A percentile compares a stretch with the other conserved stretches of the same genome.
phyloP scores from a whole-genome alignment of 2,329 filamentous ascomycete species.

The Arthrinium phaeospermum region DNA sequence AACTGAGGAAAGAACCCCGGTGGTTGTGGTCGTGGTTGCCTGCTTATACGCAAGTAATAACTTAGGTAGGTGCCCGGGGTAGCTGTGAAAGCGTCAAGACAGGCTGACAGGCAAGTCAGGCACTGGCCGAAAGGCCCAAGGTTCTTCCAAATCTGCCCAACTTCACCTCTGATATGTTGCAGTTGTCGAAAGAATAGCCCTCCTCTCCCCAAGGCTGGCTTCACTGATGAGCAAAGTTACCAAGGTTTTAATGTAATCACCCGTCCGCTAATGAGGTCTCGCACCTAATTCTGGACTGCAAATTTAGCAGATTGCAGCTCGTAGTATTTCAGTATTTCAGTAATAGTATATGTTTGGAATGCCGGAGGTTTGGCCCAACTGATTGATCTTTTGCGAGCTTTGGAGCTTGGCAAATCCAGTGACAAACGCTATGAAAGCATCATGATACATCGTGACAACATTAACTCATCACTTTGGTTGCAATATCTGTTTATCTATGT shows the following conservation, averaged over 20 bases:
- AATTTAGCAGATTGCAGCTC: not conserved
- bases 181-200: too few species aligned
- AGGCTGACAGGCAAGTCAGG: not conserved
- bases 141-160: not conserved
- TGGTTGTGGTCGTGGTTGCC: not conserved
- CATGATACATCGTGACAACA: not conserved
- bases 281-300: too few species aligned
- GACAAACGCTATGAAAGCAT: not conserved
- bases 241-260: too few species aligned
- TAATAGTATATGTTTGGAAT: not conserved
- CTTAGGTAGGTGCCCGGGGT: too few species aligned
- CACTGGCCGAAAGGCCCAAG: not conserved
- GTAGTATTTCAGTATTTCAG: not conserved
- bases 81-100: not conserved
- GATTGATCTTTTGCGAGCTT: not conserved
- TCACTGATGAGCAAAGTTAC: too few species aligned
- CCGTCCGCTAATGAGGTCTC: too few species aligned
- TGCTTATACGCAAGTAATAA: not conserved
- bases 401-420: not conserved
- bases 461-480: not conserved
- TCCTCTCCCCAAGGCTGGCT: too few species aligned
- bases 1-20: not conserved
- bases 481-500: not conserved
- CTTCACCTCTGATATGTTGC: too few species aligned
- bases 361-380: not conserved